phyloP scores from a whole-genome alignment of 1,284 basidiomycete genomes.

The Puccinia polysora region DNA sequence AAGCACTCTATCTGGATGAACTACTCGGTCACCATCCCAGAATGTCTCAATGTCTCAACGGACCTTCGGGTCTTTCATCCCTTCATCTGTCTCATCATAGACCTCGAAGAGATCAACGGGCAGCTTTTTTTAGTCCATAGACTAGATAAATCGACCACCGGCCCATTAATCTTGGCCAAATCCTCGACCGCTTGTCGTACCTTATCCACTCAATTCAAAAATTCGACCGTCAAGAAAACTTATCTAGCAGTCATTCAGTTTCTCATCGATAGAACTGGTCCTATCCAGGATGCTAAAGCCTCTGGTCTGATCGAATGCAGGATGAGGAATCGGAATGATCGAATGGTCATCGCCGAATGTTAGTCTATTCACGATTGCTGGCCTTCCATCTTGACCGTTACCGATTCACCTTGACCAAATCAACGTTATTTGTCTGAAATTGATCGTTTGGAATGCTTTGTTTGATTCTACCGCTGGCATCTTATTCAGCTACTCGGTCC shows the following conservation, averaged over 20 bases:
- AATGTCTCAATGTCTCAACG: no score
- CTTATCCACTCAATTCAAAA: slow-evolving; percentile 60
- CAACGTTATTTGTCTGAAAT: no score
- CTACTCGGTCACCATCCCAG: no score
- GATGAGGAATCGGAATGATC: slow-evolving; percentile 19
- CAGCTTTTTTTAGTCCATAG: slow-evolving; percentile 17
- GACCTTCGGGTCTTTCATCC: no score
- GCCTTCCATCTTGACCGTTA: no score
- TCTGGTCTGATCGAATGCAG: slow-evolving; percentile 9
- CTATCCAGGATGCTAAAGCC: slow-evolving; percentile 10
- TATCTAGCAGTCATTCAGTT: slow-evolving; percentile 66
- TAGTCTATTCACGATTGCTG: background rate
- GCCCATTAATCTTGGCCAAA: slow-evolving; percentile 61
- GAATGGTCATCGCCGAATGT: slow-evolving; percentile 29
- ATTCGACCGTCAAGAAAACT: slow-evolving; percentile 59
- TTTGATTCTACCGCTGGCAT: background rate
- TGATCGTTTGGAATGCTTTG: background rate
- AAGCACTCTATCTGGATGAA: no score
- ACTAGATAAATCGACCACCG: slow-evolving; percentile 58
- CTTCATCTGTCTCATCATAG: background rate
- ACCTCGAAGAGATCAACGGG: slow-evolving; percentile 11
- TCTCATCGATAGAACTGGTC: slow-evolving; percentile 30
- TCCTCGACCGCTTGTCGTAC: slow-evolving; percentile 57
- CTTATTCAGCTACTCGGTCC: slow-evolving; percentile 11
- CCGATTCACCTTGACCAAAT: no score